These are phyloP conservation scores for Batrachochytrium dendrobatidis DNA, from an alignment of 371 early-diverging fungal species.

Conservation along the genomic window DNA sequence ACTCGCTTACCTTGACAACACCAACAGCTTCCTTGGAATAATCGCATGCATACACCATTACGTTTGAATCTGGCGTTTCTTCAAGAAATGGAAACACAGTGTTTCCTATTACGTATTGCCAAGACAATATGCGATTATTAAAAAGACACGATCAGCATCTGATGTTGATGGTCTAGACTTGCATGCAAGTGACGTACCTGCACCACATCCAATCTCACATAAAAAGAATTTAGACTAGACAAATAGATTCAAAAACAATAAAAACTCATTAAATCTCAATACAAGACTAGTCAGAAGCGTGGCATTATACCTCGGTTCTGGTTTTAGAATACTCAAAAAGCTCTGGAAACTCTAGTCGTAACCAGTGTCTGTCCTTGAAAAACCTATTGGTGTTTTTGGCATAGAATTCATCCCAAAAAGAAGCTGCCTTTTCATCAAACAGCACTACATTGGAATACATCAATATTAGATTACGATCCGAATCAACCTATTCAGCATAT, in stretches of 20 bases:
- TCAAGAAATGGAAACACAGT: constrained; percentile 59
- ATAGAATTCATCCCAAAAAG: constrained; percentile 62
- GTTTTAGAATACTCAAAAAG: constrained; percentile 36
- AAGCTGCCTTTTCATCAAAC: constrained; percentile 39
- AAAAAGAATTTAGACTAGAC: constrained; percentile 31
- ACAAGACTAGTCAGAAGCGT: neutral
- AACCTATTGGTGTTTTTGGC: constrained; percentile 48
- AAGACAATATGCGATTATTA: neutral
- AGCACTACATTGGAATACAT: neutral
- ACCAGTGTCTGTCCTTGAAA: constrained; percentile 51
- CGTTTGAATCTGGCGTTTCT: constrained; percentile 35
- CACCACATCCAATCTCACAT: constrained; percentile 72
- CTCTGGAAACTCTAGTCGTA: constrained; percentile 65
- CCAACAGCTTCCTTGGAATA: constrained; percentile 54
- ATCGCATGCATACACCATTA: constrained; percentile 58
- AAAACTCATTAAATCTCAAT: neutral
- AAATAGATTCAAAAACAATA: neutral
- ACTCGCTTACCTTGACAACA: constrained; percentile 41
- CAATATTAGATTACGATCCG: neutral
- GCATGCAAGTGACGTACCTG: constrained; percentile 28
- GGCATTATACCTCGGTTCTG: constrained; percentile 3
- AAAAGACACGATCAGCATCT: neutral
- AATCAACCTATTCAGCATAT: neutral
- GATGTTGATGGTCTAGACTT: neutral
- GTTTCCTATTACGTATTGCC: constrained; percentile 30